Evolutionary conservation across 805 yeast genomes (phyloP).

Genomic region (Candida palmyrensis): DNA sequence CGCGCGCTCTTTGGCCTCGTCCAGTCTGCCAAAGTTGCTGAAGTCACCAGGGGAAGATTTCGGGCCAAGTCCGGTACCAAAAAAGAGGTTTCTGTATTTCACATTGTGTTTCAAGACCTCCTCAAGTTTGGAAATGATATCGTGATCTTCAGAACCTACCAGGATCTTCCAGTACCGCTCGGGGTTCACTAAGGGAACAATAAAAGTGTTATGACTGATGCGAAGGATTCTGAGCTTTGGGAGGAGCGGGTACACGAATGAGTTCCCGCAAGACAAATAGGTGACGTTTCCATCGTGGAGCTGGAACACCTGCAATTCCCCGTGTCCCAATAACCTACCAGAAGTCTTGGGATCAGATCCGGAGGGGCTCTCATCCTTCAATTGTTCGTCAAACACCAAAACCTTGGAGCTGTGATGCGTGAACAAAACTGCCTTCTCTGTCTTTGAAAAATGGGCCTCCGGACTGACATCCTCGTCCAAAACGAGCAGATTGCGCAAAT

Average conservation of each 20-base stretch:
- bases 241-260: conserved; percentile 68
- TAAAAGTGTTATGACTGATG: conserved; percentile 42
- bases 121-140: conserved; percentile 23
- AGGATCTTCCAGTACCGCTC: conserved; percentile 66
- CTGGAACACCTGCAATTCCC: conserved; percentile 55
- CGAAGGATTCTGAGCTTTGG: conserved; percentile 58
- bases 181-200: conserved; percentile 67
- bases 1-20: too few species aligned
- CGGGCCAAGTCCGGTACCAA: neutral
- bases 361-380: conserved; percentile 9
- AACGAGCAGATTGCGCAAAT: too few species aligned
- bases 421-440: conserved; percentile 31
- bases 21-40: too few species aligned
- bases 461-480: too few species aligned
- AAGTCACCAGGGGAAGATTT: neutral
- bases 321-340: conserved; percentile 56
- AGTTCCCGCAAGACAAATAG: conserved; percentile 59
- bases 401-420: conserved; percentile 26
- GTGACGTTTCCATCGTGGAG: conserved; percentile 53
- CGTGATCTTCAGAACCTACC: conserved; percentile 25
- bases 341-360: conserved; percentile 9
- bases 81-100: conserved; percentile 36
- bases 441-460: too few species aligned
- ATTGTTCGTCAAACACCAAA: conserved; percentile 31
- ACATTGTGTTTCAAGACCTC: conserved; percentile 36